Conservation (phyloP, 805 yeast species). For the Cyberlindnera mycetangii region DNA sequence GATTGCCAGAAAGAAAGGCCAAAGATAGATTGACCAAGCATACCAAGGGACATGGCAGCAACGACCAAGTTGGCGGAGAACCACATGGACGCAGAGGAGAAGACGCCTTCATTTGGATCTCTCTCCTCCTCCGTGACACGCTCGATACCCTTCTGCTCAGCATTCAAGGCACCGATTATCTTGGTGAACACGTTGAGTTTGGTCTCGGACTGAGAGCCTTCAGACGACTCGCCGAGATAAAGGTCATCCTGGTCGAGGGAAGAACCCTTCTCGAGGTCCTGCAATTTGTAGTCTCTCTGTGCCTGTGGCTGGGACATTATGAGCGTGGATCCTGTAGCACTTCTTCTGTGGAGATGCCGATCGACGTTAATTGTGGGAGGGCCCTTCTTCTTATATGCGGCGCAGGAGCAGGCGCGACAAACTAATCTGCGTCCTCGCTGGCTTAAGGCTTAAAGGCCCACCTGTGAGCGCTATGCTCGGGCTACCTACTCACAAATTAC, state of each 20-base stretch:
- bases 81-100: conserved; percentile 86
- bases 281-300: conserved; percentile 15
- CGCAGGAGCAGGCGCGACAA: background rate
- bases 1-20: conserved; percentile 73
- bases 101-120: conserved; percentile 53
- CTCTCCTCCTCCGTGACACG: conserved; percentile 77
- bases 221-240: conserved; percentile 21
- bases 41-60: conserved; percentile 80
- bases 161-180: conserved; percentile 30
- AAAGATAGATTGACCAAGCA: conserved; percentile 59
- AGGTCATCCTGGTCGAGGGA: conserved; percentile 18
- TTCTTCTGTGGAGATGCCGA: background rate
- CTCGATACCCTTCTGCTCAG: conserved; percentile 77
- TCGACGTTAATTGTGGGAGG: background rate
- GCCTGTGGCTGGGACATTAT: conserved; percentile 1
- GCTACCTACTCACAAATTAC: too few relatives aligned
- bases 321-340: background rate
- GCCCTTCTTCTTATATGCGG: conserved; percentile 1
- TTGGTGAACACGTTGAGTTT: conserved; percentile 24
- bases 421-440: background rate
- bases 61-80: conserved; percentile 85
- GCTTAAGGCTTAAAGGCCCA: background rate
- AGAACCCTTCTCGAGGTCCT: conserved; percentile 25
- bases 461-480: too few relatives aligned
- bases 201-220: conserved; percentile 19